A percentile compares a stretch with the other conserved stretches of the same genome.
Conservation (phyloP, 306 rosid genomes). For the Ormosia emarginata region DNA sequence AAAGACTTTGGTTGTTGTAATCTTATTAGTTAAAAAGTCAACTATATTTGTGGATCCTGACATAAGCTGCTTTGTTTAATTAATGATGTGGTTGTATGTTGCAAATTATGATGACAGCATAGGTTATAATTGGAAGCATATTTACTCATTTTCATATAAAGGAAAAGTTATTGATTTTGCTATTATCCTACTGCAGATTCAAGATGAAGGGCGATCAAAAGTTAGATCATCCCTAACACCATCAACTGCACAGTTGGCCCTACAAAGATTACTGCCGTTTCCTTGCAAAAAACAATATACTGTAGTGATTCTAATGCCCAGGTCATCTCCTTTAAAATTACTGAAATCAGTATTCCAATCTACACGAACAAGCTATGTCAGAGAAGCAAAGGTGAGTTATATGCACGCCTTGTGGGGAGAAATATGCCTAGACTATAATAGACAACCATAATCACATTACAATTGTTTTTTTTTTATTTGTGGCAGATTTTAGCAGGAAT, state of each 20-base stretch:
- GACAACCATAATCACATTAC: background rate
- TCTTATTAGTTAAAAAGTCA: conserved; percentile 2
- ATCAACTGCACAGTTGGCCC: conserved; percentile 57
- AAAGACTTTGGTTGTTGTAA: background rate
- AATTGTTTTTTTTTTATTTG: conserved; percentile 1
- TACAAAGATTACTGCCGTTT: conserved; percentile 72
- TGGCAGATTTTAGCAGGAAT: conserved; percentile 72
- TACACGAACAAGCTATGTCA: conserved; percentile 33
- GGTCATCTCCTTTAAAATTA: conserved; percentile 46
- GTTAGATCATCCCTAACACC: conserved; percentile 69
- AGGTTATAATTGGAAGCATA: background rate
- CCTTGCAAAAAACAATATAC: conserved; percentile 87
- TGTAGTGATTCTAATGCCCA: conserved; percentile 81
- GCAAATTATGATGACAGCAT: background rate
- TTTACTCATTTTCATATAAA: background rate
- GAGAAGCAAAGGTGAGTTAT: conserved; percentile 64
- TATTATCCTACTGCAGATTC: conserved; percentile 46
- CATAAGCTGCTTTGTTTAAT: background rate
- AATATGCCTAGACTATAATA: background rate
- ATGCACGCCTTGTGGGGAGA: background rate
- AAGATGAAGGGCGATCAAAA: conserved; percentile 73
- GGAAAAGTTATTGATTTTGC: conserved; percentile 9
- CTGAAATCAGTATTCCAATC: conserved; percentile 60
- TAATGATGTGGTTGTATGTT: background rate
- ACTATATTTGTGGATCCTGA: background rate